These are phyloP conservation scores for Mucor piriformis DNA, from an alignment of 371 early-diverging fungal genomes.

Conservation along the genomic window DNA sequence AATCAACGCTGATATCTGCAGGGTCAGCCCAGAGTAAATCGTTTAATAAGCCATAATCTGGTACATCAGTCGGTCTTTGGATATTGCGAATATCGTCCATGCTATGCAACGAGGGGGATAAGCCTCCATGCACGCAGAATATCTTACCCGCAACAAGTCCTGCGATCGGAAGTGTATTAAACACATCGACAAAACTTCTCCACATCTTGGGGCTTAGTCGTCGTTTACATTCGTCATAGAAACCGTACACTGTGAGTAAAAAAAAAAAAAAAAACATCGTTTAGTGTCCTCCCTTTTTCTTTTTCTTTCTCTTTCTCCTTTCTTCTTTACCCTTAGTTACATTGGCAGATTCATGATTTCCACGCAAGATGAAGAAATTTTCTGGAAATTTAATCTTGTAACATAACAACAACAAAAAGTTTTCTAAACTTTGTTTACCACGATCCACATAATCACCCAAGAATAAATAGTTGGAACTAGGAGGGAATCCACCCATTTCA, in stretches of 20 bases:
- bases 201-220: conserved; percentile 93
- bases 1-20: conserved; percentile 75
- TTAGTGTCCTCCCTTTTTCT: too few species aligned
- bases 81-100: conserved; percentile 96
- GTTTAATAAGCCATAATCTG: conserved; percentile 91
- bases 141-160: conserved; percentile 97
- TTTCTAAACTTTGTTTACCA: conserved; percentile 96
- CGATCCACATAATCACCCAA: conserved; percentile 99
- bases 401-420: conserved; percentile 90
- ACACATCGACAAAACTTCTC: conserved; percentile 97
- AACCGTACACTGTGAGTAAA: conserved; percentile 82
- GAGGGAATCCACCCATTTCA: conserved; percentile 93
- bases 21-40: conserved; percentile 95
- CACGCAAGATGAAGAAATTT: conserved; percentile 96
- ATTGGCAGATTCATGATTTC: conserved; percentile 98
- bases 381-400: conserved; percentile 98
- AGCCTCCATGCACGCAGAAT: conserved; percentile 98
- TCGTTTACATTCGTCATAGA: conserved; percentile 99
- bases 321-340: conserved; percentile 80
- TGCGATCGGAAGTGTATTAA: conserved; percentile 97
- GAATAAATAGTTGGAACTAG: conserved; percentile 89
- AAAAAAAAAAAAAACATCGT: neutral
- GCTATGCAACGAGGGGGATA: conserved; percentile 85
- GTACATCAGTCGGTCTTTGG: conserved; percentile 94
- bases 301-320: too few species aligned